phyloP scores from a whole-genome alignment of 257 asterid genomes.

The Scutellaria galericulata region DNA sequence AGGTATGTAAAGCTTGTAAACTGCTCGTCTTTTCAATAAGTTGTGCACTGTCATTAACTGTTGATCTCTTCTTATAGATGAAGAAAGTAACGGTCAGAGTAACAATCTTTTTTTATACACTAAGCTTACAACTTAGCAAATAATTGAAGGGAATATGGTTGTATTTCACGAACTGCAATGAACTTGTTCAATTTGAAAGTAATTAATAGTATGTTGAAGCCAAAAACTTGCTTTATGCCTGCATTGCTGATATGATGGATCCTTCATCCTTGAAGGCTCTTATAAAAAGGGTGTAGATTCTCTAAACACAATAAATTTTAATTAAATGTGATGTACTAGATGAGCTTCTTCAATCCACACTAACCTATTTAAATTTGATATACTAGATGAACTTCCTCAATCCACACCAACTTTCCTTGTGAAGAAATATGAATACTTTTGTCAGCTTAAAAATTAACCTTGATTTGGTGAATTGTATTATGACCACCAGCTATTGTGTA shows the following conservation, averaged over 20 bases:
- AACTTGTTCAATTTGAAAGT: slow-evolving; percentile 23
- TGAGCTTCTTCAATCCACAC: too few relatives aligned
- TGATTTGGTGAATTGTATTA: slow-evolving; percentile 13
- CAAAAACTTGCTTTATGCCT: slow-evolving; percentile 15
- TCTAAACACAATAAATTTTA: not conserved
- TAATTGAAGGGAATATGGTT: slow-evolving; percentile 17
- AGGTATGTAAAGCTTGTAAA: slow-evolving; percentile 42
- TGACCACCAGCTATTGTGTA: not conserved
- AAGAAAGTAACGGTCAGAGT: slow-evolving; percentile 17
- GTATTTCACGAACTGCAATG: slow-evolving; percentile 20
- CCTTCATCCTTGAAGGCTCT: slow-evolving; percentile 1
- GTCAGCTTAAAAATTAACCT: slow-evolving; percentile 13
- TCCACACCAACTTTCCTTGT: not conserved
- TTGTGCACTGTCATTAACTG: slow-evolving; percentile 2
- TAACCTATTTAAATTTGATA: not conserved
- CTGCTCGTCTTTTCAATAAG: slow-evolving; percentile 9
- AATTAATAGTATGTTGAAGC: slow-evolving; percentile 11
- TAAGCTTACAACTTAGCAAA: slow-evolving; percentile 13
- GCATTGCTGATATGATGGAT: slow-evolving; percentile 7
- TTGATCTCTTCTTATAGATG: slow-evolving; percentile 25
- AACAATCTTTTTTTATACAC: not conserved
- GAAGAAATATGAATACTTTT: slow-evolving; percentile 7
- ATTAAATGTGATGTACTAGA: not conserved
- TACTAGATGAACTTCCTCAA: not conserved
- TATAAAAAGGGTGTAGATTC: slow-evolving; percentile 11